These are phyloP conservation scores for Piromyces sp. DNA, from an alignment of 192 early-diverging fungal species.

Conservation along the genomic window DNA sequence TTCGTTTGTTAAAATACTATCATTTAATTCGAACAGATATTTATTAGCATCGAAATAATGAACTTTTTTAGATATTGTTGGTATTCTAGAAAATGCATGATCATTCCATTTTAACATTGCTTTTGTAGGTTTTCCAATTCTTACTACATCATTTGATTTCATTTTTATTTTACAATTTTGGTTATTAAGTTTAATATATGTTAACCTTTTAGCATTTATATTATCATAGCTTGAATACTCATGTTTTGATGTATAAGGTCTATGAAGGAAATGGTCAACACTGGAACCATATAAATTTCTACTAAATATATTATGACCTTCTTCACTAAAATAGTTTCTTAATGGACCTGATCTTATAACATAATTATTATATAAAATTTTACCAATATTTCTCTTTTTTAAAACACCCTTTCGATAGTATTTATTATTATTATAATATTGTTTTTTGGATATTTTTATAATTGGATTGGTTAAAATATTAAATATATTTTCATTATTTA, in stretches of 20 bases:
- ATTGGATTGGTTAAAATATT: not conserved
- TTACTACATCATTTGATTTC: not conserved
- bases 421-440: not conserved
- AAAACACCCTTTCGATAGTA: not conserved
- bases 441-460: not conserved
- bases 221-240: not conserved
- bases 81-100: not conserved
- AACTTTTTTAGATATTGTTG: not conserved
- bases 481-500: not conserved
- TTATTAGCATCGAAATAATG: not conserved
- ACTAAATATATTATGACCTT: not conserved
- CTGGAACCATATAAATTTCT: not conserved
- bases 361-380: not conserved
- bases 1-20: not conserved
- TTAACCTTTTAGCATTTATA: not conserved
- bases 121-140: not conserved
- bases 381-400: not conserved
- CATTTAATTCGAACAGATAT: not conserved
- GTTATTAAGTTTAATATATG: not conserved
- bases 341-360: not conserved
- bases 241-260: not conserved
- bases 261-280: not conserved
- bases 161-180: not conserved
- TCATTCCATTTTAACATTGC: not conserved
- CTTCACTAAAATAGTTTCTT: not conserved